phyloP scores from a whole-genome alignment of 2,329 filamentous ascomycete species.

The Aspergillus pseudoterreus region DNA sequence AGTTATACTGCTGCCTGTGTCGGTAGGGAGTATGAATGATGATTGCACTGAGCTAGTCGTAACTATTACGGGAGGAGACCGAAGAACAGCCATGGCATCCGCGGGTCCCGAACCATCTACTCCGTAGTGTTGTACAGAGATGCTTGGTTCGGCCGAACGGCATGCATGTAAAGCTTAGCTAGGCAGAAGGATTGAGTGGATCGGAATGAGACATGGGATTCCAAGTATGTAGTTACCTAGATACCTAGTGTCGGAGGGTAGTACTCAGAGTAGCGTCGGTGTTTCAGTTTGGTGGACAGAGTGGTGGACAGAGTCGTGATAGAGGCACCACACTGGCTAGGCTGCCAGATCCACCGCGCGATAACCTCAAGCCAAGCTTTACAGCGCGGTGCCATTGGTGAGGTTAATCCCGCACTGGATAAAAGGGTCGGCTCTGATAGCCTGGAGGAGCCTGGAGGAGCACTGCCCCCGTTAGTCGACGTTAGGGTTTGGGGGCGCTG shows the following conservation, averaged over 20 bases:
- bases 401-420: neutral
- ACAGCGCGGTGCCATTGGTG: neutral
- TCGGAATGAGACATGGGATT: too few species aligned
- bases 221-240: too few species aligned
- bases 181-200: neutral
- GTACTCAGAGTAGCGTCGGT: too few species aligned
- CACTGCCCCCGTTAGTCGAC: neutral
- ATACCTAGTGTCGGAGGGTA: neutral
- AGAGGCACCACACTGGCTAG: too few species aligned
- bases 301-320: too few species aligned
- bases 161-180: neutral
- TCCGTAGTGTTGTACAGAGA: too few species aligned
- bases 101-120: neutral
- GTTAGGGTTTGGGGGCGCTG: neutral
- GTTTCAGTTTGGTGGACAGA: too few species aligned
- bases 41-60: too few species aligned
- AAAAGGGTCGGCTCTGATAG: neutral
- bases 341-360: neutral
- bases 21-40: too few species aligned
- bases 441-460: neutral
- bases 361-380: constrained; percentile 11
- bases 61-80: too few species aligned
- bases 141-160: neutral
- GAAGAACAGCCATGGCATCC: neutral
- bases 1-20: too few species aligned